A percentile compares a stretch with the other conserved stretches of the same genome.
Evolutionary conservation across 1,284 basidiomycete genomes (phyloP).

Genomic region (Irpex sp.): DNA sequence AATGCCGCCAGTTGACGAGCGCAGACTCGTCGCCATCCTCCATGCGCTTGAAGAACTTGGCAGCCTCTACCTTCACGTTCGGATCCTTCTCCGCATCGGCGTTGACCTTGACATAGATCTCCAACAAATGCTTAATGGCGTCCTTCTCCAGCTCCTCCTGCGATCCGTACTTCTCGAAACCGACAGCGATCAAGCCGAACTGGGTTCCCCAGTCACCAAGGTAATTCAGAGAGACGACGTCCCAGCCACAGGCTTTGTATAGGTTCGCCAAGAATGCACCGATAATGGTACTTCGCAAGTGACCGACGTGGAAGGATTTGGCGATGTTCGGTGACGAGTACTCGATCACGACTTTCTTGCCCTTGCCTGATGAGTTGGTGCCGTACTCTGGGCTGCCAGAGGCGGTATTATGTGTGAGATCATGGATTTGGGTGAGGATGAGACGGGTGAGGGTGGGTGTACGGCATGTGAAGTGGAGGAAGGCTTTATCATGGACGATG

Average conservation of each 20-base stretch:
- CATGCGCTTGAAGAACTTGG: constrained; percentile 94
- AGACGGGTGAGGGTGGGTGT: constrained; percentile 70
- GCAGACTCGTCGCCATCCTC: constrained; percentile 89
- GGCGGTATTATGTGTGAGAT: constrained; percentile 59
- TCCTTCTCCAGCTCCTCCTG: constrained; percentile 83
- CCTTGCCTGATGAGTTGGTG: constrained; percentile 68
- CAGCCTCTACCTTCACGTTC: constrained; percentile 79
- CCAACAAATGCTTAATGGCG: constrained; percentile 93
- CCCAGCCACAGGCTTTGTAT: constrained; percentile 93
- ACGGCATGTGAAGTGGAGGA: constrained; percentile 81
- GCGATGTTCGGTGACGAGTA: constrained; percentile 98
- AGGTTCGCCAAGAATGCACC: constrained; percentile 92
- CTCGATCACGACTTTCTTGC: constrained; percentile 82
- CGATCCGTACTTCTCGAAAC: constrained; percentile 90
- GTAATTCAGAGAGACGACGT: constrained; percentile 91
- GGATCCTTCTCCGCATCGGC: constrained; percentile 75
- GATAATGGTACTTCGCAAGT: constrained; percentile 96
- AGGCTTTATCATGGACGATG: constrained; percentile 69
- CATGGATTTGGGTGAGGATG: constrained; percentile 81
- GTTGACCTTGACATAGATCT: constrained; percentile 95
- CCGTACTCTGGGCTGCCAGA: constrained; percentile 67
- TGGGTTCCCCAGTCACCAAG: constrained; percentile 94
- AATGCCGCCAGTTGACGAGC: constrained; percentile 87
- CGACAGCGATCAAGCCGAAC: constrained; percentile 89
- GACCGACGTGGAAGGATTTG: constrained; percentile 98